A percentile compares a stretch with the other conserved stretches of the same genome.
phyloP scores from a whole-genome alignment of 2,329 filamentous ascomycete genomes.

The Chrysoporthe deuterocubensis region DNA sequence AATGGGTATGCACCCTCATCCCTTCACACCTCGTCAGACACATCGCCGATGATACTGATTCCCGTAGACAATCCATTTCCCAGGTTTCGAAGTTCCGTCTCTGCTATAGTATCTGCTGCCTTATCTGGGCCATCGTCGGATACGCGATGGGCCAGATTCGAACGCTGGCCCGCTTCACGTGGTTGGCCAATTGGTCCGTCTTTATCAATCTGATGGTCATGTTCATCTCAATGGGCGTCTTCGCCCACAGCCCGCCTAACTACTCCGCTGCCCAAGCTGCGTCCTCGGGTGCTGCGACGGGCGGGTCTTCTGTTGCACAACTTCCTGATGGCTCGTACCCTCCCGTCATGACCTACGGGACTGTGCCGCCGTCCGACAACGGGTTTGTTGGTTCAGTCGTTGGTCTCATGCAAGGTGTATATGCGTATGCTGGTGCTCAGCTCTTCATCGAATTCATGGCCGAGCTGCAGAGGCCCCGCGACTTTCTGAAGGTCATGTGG shows the following conservation, averaged over 20 bases:
- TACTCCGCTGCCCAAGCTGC: slow-evolving; percentile 40
- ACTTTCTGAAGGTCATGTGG: slow-evolving; percentile 46
- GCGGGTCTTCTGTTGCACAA: slow-evolving; percentile 35
- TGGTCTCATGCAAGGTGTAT: slow-evolving; percentile 56
- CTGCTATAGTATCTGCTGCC: slow-evolving; percentile 55
- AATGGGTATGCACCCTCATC: slow-evolving; percentile 39
- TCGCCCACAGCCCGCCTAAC: slow-evolving; percentile 52
- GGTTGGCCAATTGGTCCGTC: slow-evolving; percentile 57
- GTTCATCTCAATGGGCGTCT: slow-evolving; percentile 57
- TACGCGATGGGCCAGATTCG: slow-evolving; percentile 58
- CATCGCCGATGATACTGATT: background rate
- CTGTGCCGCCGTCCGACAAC: slow-evolving; percentile 44
- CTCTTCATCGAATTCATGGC: slow-evolving; percentile 61
- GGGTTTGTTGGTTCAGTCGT: slow-evolving; percentile 50
- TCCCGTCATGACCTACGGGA: slow-evolving; percentile 41
- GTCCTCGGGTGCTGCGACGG: slow-evolving; percentile 35
- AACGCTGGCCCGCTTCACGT: slow-evolving; percentile 55
- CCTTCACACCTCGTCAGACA: background rate
- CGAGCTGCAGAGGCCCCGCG: slow-evolving; percentile 46
- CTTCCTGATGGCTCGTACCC: slow-evolving; percentile 38
- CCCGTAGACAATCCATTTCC: slow-evolving; percentile 49
- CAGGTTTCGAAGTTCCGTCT: slow-evolving; percentile 53
- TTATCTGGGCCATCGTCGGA: slow-evolving; percentile 53
- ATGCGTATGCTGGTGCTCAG: slow-evolving; percentile 59
- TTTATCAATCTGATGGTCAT: slow-evolving; percentile 59